Conservation (phyloP, 108 stramenopile species). For the Nitzschia sp. region DNA sequence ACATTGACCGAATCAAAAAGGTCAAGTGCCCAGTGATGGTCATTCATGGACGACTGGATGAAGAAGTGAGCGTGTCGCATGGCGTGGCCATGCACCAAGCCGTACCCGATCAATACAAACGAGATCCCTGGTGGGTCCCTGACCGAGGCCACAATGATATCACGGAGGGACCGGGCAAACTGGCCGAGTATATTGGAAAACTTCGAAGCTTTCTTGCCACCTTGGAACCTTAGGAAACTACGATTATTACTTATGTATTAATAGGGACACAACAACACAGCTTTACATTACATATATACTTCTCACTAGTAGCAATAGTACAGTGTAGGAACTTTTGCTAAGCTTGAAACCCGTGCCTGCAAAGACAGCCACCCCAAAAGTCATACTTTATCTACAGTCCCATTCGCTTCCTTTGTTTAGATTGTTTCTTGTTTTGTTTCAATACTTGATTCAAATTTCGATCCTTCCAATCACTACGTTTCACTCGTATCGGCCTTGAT, state of each 20-base stretch:
- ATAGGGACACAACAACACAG: too few relatives aligned
- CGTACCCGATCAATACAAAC: slow-evolving; percentile 60
- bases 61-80: slow-evolving; percentile 79
- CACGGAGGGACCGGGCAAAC: slow-evolving; percentile 69
- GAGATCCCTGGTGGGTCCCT: slow-evolving; percentile 89
- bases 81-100: slow-evolving; percentile 74
- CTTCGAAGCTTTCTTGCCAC: slow-evolving; percentile 58
- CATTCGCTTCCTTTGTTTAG: slow-evolving; percentile 20
- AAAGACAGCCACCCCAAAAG: too few relatives aligned
- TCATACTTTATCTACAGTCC: slow-evolving; percentile 1
- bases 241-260: neutral
- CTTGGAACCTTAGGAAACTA: slow-evolving; percentile 39
- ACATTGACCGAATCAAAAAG: slow-evolving; percentile 81
- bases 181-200: slow-evolving; percentile 71
- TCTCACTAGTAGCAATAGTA: too few relatives aligned
- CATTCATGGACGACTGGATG: slow-evolving; percentile 84
- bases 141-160: slow-evolving; percentile 92
- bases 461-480: slow-evolving; percentile 93
- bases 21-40: slow-evolving; percentile 83
- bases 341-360: too few relatives aligned
- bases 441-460: slow-evolving; percentile 84
- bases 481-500: slow-evolving; percentile 91
- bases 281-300: too few relatives aligned
- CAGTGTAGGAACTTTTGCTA: too few relatives aligned
- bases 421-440: slow-evolving; percentile 67